Evolutionary conservation across 2,329 filamentous ascomycete genomes (phyloP).

Genomic region (Metarhizium anisopliae): DNA sequence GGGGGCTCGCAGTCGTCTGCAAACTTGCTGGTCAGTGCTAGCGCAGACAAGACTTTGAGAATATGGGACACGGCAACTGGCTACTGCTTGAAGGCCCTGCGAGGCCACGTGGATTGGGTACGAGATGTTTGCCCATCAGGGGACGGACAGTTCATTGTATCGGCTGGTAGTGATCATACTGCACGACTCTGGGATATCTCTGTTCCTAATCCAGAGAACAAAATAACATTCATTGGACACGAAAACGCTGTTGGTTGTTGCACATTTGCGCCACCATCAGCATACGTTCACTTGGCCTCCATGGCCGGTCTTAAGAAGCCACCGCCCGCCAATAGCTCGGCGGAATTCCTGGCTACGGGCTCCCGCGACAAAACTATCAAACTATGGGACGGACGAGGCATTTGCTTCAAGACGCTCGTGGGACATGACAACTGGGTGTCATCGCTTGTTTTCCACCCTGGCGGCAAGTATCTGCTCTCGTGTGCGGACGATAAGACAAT

Average conservation of each 20-base stretch:
- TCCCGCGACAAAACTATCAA: slow-evolving; percentile 85
- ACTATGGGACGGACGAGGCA: slow-evolving; percentile 80
- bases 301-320: slow-evolving; percentile 78
- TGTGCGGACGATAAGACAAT: slow-evolving; percentile 87
- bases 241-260: slow-evolving; percentile 83
- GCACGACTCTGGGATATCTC: slow-evolving; percentile 77
- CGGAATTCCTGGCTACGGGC: slow-evolving; percentile 85
- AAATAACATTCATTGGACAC: slow-evolving; percentile 72
- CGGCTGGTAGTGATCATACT: slow-evolving; percentile 72
- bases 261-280: slow-evolving; percentile 68
- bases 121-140: slow-evolving; percentile 74
- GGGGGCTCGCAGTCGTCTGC: slow-evolving; percentile 66
- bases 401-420: slow-evolving; percentile 70
- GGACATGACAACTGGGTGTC: slow-evolving; percentile 96
- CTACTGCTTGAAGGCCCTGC: slow-evolving; percentile 78
- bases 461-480: slow-evolving; percentile 81
- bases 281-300: slow-evolving; percentile 68
- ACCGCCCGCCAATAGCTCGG: slow-evolving; percentile 62
- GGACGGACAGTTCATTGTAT: slow-evolving; percentile 74
- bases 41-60: slow-evolving; percentile 70
- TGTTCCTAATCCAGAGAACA: slow-evolving; percentile 54
- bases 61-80: slow-evolving; percentile 91
- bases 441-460: slow-evolving; percentile 78
- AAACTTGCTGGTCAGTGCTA: slow-evolving; percentile 77
- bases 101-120: slow-evolving; percentile 80